Percentiles rank a stretch among this genome's conserved stretches.
Evolutionary conservation across 202 grass and related monocot genomes (phyloP).

Genomic region (Bolboschoenoplectus hybrid): DNA sequence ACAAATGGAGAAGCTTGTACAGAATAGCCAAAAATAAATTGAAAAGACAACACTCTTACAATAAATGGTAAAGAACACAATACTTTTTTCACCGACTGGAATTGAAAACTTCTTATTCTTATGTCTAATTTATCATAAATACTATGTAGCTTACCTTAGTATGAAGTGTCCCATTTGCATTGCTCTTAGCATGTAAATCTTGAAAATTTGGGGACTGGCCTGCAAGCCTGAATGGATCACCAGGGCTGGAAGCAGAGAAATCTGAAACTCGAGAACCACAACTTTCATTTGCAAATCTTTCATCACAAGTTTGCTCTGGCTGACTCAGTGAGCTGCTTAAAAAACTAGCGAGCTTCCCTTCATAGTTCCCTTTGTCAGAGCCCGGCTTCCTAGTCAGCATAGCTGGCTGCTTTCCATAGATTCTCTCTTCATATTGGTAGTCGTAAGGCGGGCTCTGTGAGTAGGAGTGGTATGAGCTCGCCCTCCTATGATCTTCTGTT

Average conservation of each 20-base stretch:
- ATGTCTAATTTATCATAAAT: not conserved
- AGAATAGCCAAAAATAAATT: not conserved
- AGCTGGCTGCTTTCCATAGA: constrained; percentile 57
- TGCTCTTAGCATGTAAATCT: constrained; percentile 47
- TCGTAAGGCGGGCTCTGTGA: constrained; percentile 93
- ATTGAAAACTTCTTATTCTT: constrained; percentile 10
- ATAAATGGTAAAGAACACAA: not conserved
- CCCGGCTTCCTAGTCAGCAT: constrained; percentile 81
- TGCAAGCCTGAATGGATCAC: constrained; percentile 45
- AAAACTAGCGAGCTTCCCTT: constrained; percentile 72
- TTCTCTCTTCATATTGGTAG: constrained; percentile 79
- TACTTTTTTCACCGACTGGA: not conserved
- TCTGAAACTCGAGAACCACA: constrained; percentile 54
- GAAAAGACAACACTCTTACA: not conserved
- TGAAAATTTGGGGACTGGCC: constrained; percentile 61
- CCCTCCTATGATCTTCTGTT: constrained; percentile 72
- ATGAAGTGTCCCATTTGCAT: constrained; percentile 39
- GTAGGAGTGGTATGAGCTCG: constrained; percentile 85
- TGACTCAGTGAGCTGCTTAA: constrained; percentile 56
- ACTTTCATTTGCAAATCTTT: constrained; percentile 60
- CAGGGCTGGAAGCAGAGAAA: constrained; percentile 58
- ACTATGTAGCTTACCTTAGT: constrained; percentile 44
- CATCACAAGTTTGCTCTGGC: constrained; percentile 58
- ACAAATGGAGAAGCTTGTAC: constrained; percentile 6
- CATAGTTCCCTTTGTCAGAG: constrained; percentile 65